These are phyloP conservation scores for Sphaerostilbella broomeana DNA, from an alignment of 2,329 filamentous ascomycete species.

Conservation along the genomic window DNA sequence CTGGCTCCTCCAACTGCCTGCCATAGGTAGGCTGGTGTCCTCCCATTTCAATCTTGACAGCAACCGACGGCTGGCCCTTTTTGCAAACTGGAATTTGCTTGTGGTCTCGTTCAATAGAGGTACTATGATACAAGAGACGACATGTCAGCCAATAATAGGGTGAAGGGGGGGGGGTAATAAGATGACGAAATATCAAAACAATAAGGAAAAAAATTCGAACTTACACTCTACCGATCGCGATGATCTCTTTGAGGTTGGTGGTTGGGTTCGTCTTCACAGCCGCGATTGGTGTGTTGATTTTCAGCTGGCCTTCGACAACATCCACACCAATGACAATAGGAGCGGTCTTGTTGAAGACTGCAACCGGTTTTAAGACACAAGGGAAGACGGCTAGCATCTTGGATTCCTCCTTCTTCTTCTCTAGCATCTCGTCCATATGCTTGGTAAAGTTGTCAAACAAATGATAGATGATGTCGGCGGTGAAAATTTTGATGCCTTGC, in stretches of 20 bases:
- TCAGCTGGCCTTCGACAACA: constrained; percentile 82
- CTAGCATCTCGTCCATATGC: constrained; percentile 80
- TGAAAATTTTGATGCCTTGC: constrained; percentile 94
- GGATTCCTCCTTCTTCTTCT: constrained; percentile 92
- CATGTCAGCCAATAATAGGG: constrained; percentile 26
- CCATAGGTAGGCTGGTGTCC: constrained; percentile 89
- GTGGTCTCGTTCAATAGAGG: constrained; percentile 94
- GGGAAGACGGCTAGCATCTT: constrained; percentile 97
- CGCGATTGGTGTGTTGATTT: constrained; percentile 82
- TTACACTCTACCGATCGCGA: constrained; percentile 88
- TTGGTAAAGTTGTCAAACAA: constrained; percentile 94
- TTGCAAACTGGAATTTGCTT: constrained; percentile 91
- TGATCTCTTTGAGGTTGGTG: constrained; percentile 75
- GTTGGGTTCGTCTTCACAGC: constrained; percentile 75
- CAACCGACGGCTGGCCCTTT: constrained; percentile 93
- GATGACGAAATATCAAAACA: background rate
- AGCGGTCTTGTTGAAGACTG: constrained; percentile 96
- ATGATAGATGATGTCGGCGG: constrained; percentile 98
- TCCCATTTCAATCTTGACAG: constrained; percentile 94
- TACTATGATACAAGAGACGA: constrained; percentile 46
- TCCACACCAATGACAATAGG: constrained; percentile 95
- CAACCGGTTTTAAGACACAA: constrained; percentile 81
- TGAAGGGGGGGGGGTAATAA: background rate
- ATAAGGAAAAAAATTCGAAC: constrained; percentile 31
- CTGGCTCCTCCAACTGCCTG: constrained; percentile 87